Conservation (phyloP, 257 asterid genomes). For the Scutellaria galericulata region DNA sequence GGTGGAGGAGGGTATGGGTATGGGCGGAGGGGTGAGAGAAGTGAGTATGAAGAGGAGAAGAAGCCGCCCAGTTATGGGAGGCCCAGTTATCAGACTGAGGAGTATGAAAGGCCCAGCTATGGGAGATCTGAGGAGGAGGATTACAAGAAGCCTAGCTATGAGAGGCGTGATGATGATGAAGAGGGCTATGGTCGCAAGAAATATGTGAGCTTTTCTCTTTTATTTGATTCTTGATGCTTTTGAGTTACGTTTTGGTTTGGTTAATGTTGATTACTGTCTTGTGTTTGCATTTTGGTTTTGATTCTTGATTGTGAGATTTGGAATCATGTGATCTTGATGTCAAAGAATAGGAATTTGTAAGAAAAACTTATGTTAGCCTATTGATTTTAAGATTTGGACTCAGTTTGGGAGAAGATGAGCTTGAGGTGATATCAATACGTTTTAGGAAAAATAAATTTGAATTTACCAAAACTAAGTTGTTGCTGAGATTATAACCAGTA, state of each 20-base stretch:
- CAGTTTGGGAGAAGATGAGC: neutral
- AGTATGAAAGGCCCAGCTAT: constrained; percentile 62
- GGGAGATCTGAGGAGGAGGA: constrained; percentile 71
- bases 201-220: constrained; percentile 55
- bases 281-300: neutral
- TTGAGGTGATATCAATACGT: no score
- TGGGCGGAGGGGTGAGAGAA: constrained; percentile 40
- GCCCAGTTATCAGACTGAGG: constrained; percentile 43
- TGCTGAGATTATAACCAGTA: neutral
- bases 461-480: neutral
- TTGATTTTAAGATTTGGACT: constrained; percentile 1
- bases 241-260: neutral
- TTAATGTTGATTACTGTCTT: neutral
- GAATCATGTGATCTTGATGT: constrained; percentile 8
- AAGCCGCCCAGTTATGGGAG: constrained; percentile 50
- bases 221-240: constrained; percentile 6
- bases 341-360: neutral
- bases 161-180: constrained; percentile 56
- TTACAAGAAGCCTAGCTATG: constrained; percentile 55
- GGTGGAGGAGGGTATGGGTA: constrained; percentile 32
- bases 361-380: neutral
- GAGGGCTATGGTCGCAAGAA: constrained; percentile 70
- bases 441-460: no score
- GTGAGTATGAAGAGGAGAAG: constrained; percentile 44
- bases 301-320: constrained; percentile 1